Evolutionary conservation across 2,329 filamentous ascomycete species (phyloP), one percentile per base, ranked within the genome.

Genomic region (Calonectria leucothoes): DNA sequence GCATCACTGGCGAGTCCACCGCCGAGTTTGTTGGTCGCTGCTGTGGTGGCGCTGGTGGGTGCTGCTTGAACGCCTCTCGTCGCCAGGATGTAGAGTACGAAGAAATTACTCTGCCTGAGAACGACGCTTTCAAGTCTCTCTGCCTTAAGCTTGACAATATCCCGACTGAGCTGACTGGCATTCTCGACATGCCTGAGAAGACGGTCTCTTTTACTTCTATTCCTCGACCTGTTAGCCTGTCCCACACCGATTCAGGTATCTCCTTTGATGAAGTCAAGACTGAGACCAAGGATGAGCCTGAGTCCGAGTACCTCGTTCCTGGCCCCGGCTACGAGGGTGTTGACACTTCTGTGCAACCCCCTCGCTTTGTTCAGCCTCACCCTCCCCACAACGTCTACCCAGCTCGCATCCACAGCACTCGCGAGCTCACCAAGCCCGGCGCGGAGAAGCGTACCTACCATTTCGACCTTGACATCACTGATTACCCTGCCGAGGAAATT

Each of bases 371-470:
- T 68, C 95, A 98, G 83, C 97, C 97, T 31, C 97, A 99, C 83
- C 95, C 95, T 70, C 97, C 97, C 0, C 97, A 98, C 85, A 90
- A 96, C 77, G 95, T 98, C 74, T 98, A 94, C 85, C 94, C 95
- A 1, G 96, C 96, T n/a, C 95, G 93, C 76, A 91, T 99, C 59
- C 93, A 95, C 84, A 93, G 93, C 79, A 91, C 95, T 3, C 93
- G 97, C 70, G 95, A 98, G 85, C 87, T 99, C 82, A 99, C 97
- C 15, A 94, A 92, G 82, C 88, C 91, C 29, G 96, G 96, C 27
- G 97, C 97, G 6, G 95, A 98, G 88, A 99, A 99, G 91, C 91
- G 96, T 74, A 99, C 97, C 0, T 98, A 96, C 84, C 97, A 99
- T 85, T 98, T 98, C 81, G 97, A 98, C 81, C 91, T 99, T 55